Percentiles rank a stretch among this genome's conserved stretches.
Evolutionary conservation across 2,329 filamentous ascomycete genomes (phyloP).

Genomic region (Colletotrichum caudatum): DNA sequence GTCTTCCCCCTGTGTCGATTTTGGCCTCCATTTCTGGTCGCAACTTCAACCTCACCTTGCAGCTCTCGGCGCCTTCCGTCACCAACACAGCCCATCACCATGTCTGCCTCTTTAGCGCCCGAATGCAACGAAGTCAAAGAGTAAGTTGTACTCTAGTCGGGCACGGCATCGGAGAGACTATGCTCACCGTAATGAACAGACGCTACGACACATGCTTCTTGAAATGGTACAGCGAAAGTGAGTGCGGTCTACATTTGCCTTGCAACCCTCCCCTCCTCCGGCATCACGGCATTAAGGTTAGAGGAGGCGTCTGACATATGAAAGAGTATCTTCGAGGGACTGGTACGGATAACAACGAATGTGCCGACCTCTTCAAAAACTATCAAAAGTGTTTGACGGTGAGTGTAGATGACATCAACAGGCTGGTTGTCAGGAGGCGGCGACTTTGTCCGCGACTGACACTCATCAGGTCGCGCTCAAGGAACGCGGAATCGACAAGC

Average conservation of each 20-base stretch:
- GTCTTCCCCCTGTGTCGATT: conserved; percentile 7
- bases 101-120: conserved; percentile 94
- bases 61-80: conserved; percentile 16
- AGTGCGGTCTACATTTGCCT: conserved; percentile 54
- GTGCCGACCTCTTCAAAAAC: conserved; percentile 84
- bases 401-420: conserved; percentile 23
- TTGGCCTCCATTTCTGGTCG: conserved; percentile 29
- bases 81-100: conserved; percentile 51
- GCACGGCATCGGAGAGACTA: neutral
- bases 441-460: neutral
- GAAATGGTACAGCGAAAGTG: conserved; percentile 99
- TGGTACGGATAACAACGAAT: conserved; percentile 85
- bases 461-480: conserved; percentile 80
- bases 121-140: conserved; percentile 98
- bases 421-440: neutral
- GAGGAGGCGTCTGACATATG: conserved; percentile 13
- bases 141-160: conserved; percentile 62
- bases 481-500: conserved; percentile 89
- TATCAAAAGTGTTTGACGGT: conserved; percentile 91
- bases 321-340: conserved; percentile 90
- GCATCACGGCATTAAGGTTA: neutral
- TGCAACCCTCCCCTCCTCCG: neutral
- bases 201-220: conserved; percentile 97
- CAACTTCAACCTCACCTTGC: conserved; percentile 20
- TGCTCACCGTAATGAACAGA: conserved; percentile 59